Percentiles rank a stretch among this genome's conserved stretches.
Evolutionary conservation across 2,329 filamentous ascomycete species (phyloP).

Genomic region (Sporothrix protearum): DNA sequence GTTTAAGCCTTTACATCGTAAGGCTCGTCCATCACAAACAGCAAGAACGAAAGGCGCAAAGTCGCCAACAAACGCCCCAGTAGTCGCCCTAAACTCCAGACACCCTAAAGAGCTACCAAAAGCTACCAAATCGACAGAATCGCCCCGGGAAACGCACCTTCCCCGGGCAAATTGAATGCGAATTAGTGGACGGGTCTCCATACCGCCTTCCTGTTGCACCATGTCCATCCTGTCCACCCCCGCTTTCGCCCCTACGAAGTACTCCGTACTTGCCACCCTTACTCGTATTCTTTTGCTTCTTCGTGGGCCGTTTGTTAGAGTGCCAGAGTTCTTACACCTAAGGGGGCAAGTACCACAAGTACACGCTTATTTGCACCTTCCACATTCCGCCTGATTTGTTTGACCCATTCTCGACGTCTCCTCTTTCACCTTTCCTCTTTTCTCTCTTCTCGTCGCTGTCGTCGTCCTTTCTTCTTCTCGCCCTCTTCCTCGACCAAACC

Average conservation of each 20-base stretch:
- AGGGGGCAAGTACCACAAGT: neutral
- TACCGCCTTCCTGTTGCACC: slow-evolving; percentile 13
- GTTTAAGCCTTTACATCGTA: neutral
- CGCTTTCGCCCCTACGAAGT: slow-evolving; percentile 21
- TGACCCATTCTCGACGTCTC: slow-evolving; percentile 8
- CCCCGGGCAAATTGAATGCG: neutral
- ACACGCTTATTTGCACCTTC: slow-evolving; percentile 5
- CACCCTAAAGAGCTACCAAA: too few species aligned
- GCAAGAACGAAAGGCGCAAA: neutral
- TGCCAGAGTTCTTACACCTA: neutral
- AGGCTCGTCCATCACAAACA: neutral
- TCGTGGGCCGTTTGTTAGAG: neutral
- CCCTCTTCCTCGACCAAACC: neutral
- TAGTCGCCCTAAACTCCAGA: too few species aligned
- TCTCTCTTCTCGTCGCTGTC: neutral
- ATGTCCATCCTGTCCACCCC: slow-evolving; percentile 18
- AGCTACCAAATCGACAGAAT: neutral
- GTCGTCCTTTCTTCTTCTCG: neutral
- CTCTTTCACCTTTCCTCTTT: neutral
- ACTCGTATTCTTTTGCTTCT: neutral
- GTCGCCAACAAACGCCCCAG: neutral
- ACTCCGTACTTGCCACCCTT: neutral
- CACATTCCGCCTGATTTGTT: neutral
- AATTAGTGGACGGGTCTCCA: neutral
- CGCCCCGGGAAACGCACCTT: neutral